Evolutionary conservation across 2,329 filamentous ascomycete genomes (phyloP).

Genomic region (Phialophora macrospora): DNA sequence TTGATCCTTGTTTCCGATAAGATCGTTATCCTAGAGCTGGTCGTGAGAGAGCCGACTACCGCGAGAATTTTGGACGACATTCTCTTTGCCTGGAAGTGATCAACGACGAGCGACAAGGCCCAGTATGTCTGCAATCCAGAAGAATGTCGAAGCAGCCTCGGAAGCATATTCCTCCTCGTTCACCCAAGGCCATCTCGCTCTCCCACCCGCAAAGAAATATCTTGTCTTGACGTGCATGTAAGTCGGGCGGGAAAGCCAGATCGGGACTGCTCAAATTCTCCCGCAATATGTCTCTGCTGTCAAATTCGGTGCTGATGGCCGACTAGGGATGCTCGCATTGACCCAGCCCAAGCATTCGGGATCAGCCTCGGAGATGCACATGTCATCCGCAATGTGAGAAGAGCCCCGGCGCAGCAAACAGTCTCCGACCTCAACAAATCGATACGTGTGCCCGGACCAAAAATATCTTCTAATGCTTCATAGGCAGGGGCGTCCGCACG

Average conservation of each 20-base stretch:
- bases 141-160: constrained; percentile 64
- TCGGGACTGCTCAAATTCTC: background rate
- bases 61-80: background rate
- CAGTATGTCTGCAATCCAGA: constrained; percentile 55
- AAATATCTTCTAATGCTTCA: background rate
- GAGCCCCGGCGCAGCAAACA: background rate
- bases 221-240: constrained; percentile 75
- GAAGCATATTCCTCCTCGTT: constrained; percentile 63
- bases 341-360: constrained; percentile 71
- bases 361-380: constrained; percentile 77
- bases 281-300: background rate
- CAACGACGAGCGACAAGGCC: background rate
- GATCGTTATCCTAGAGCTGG: background rate
- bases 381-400: constrained; percentile 67
- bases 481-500: constrained; percentile 66
- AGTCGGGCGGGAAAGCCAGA: background rate
- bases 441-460: background rate
- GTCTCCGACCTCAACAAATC: background rate
- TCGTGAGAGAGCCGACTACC: background rate
- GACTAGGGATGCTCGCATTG: constrained; percentile 69
- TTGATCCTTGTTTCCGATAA: background rate
- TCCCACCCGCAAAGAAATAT: constrained; percentile 73
- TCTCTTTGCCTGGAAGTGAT: background rate
- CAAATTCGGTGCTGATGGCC: background rate
- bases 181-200: constrained; percentile 67